Evolutionary conservation across 176 grass and related monocot species (phyloP).

Genomic region (Cymbopogon citratus): DNA sequence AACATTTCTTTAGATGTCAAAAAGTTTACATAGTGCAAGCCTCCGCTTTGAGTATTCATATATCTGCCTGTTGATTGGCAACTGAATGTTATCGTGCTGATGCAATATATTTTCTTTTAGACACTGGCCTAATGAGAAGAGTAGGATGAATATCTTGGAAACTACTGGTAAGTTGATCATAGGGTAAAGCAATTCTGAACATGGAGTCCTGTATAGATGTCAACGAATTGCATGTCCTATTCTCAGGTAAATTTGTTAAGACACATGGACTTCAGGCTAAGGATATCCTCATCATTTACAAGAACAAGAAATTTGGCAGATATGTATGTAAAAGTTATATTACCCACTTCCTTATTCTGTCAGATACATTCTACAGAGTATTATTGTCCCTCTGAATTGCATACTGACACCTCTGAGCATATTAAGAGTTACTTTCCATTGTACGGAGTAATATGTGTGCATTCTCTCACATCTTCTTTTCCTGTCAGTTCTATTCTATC

Average conservation of each 20-base stretch:
- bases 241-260: conserved; percentile 69
- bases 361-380: background rate
- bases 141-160: conserved; percentile 89
- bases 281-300: conserved; percentile 58
- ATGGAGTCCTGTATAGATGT: background rate
- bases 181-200: background rate
- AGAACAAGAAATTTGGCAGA: conserved; percentile 36
- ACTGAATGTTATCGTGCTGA: conserved; percentile 5
- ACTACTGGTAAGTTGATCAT: conserved; percentile 36
- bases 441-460: background rate
- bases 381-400: background rate
- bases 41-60: background rate
- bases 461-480: background rate
- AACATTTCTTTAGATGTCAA: background rate
- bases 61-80: background rate
- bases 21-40: background rate
- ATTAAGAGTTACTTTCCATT: background rate
- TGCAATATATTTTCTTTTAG: conserved; percentile 27
- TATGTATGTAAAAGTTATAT: conserved; percentile 35
- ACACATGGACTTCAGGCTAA: conserved; percentile 45
- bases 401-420: background rate
- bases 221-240: background rate
- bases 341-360: background rate
- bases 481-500: background rate
- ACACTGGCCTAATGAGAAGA: conserved; percentile 92